A percentile compares a stretch with the other conserved stretches of the same genome.
Conservation (phyloP, 805 yeast species). For the Suhomyces tanzawaensis region DNA sequence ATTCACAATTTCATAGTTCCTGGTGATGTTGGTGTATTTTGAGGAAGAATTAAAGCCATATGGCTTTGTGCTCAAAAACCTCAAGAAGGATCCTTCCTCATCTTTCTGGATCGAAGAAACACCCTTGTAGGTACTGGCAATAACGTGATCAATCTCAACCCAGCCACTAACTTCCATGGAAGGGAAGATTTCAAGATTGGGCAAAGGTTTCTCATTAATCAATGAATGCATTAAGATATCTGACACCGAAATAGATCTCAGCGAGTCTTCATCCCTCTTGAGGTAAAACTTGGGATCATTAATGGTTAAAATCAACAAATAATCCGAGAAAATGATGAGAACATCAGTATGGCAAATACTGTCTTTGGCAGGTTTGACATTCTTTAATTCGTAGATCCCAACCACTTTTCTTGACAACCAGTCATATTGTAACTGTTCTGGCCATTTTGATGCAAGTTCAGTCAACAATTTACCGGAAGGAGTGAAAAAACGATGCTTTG, state of each 20-base stretch:
- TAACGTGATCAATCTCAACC: conserved; percentile 58
- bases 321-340: conserved; percentile 78
- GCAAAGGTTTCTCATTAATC: conserved; percentile 77
- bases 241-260: conserved; percentile 57
- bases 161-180: conserved; percentile 64
- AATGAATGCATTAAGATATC: conserved; percentile 89
- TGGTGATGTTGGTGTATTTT: conserved; percentile 18
- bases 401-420: conserved; percentile 88
- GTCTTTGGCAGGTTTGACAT: conserved; percentile 19
- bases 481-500: conserved; percentile 66
- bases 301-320: conserved; percentile 61
- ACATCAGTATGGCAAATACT: conserved; percentile 39
- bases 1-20: conserved; percentile 26
- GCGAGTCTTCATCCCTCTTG: conserved; percentile 12
- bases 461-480: conserved; percentile 88
- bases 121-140: conserved; percentile 45
- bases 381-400: conserved; percentile 53
- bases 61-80: conserved; percentile 26
- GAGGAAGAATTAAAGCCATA: conserved; percentile 24
- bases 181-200: conserved; percentile 52
- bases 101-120: conserved; percentile 14
- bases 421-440: conserved; percentile 78
- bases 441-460: conserved; percentile 86
- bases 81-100: conserved; percentile 19
- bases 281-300: conserved; percentile 42